These are phyloP conservation scores for Hemileia vastatrix DNA, from an alignment of 1,284 basidiomycete species.

Conservation along the genomic window DNA sequence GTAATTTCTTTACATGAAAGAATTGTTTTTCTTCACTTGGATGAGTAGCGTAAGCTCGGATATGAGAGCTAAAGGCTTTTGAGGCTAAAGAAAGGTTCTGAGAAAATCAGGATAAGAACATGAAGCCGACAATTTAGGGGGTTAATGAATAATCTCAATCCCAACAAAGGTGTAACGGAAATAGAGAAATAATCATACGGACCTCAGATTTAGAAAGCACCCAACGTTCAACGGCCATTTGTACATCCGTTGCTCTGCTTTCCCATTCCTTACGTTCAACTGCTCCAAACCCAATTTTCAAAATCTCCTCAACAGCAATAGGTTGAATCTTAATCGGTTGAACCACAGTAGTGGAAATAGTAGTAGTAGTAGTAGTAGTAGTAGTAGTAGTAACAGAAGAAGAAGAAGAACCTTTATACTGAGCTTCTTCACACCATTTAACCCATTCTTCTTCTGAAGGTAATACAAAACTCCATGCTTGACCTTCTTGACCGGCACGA, in stretches of 20 bases:
- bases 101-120: neutral
- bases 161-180: neutral
- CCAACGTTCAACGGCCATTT: conserved; percentile 91
- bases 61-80: conserved; percentile 79
- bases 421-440: conserved; percentile 69
- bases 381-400: no score
- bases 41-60: conserved; percentile 95
- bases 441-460: conserved; percentile 84
- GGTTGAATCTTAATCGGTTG: conserved; percentile 52
- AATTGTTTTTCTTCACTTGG: conserved; percentile 88
- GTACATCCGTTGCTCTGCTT: conserved; percentile 85
- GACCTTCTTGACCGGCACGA: conserved; percentile 73
- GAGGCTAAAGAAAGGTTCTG: conserved; percentile 70
- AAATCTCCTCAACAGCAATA: conserved; percentile 59
- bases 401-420: conserved; percentile 53
- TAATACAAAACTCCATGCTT: conserved; percentile 84
- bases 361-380: no score
- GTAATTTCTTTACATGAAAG: conserved; percentile 86
- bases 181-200: conserved; percentile 35
- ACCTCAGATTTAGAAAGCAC: conserved; percentile 66
- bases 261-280: conserved; percentile 67
- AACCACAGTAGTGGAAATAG: no score
- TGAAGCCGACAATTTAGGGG: no score
- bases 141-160: no score
- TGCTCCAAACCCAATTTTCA: conserved; percentile 73